Percentiles rank a stretch among this genome's conserved stretches.
These are phyloP conservation scores for Arthrinium phaeospermum DNA, from an alignment of 2,329 filamentous ascomycete species.

Conservation along the genomic window DNA sequence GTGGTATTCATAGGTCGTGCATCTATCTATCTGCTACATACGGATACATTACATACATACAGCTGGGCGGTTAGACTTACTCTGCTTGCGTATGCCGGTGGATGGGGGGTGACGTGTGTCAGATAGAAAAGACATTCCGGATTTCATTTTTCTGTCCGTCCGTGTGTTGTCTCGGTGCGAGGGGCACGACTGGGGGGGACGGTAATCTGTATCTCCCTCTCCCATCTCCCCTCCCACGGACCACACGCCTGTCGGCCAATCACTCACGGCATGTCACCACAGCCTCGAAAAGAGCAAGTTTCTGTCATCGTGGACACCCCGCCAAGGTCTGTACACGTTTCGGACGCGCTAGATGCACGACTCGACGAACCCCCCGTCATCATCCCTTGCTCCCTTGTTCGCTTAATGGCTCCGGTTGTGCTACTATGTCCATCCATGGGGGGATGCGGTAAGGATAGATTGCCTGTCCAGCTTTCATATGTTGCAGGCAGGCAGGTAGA, in stretches of 20 bases:
- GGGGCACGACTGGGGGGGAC: background rate
- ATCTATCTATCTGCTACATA: background rate
- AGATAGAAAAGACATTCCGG: background rate
- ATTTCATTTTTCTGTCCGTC: background rate
- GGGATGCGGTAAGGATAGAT: background rate
- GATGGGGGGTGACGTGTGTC: slow-evolving; percentile 2
- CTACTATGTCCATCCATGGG: background rate
- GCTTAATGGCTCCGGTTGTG: background rate
- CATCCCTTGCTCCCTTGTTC: background rate
- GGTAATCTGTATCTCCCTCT: background rate
- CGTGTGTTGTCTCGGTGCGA: background rate
- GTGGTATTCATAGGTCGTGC: background rate
- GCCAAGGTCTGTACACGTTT: slow-evolving; percentile 4
- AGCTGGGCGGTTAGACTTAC: background rate
- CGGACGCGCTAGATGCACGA: background rate
- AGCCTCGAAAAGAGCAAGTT: background rate
- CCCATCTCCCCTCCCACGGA: background rate
- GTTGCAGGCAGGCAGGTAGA: background rate
- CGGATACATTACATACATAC: background rate
- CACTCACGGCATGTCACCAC: background rate
- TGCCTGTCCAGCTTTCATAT: background rate
- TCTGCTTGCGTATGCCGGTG: background rate
- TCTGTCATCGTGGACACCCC: background rate
- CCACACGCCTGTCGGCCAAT: background rate
- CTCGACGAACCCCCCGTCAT: background rate